A percentile compares a stretch with the other conserved stretches of the same genome.
Evolutionary conservation across 768 basidiomycete genomes (phyloP).

Genomic region (Cantharellus anzutake): DNA sequence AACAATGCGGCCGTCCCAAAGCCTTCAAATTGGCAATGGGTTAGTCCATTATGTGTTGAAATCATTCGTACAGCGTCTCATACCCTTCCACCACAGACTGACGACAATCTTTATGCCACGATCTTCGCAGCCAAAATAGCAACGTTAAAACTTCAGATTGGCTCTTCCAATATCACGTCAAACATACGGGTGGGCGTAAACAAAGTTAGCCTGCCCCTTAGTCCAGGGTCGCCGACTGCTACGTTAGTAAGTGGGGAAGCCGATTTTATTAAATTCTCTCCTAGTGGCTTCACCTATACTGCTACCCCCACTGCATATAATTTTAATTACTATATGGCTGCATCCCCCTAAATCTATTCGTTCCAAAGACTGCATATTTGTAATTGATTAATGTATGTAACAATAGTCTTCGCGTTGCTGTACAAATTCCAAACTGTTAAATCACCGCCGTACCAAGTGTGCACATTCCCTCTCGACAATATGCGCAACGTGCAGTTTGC

Average conservation of each 20-base stretch:
- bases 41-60: slow-evolving; percentile 14
- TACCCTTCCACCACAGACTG: slow-evolving; percentile 21
- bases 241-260: slow-evolving; percentile 15
- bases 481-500: no score
- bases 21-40: slow-evolving; percentile 39
- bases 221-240: slow-evolving; percentile 25
- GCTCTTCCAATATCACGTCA: slow-evolving; percentile 29
- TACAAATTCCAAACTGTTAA: no score
- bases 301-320: slow-evolving; percentile 40
- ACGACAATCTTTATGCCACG: slow-evolving; percentile 52
- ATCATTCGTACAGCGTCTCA: not conserved
- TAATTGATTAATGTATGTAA: no score
- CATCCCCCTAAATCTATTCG: not conserved
- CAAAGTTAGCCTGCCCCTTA: slow-evolving; percentile 40
- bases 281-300: slow-evolving; percentile 34
- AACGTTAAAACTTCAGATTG: slow-evolving; percentile 33
- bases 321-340: slow-evolving; percentile 26
- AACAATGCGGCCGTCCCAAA: slow-evolving; percentile 25
- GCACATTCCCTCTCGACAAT: no score
- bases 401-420: no score
- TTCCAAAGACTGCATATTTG: no score
- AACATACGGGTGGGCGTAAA: slow-evolving; percentile 36
- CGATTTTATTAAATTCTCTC: slow-evolving; percentile 17
- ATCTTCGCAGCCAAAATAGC: slow-evolving; percentile 38
- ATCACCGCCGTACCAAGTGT: no score